Evolutionary conservation across 768 basidiomycete genomes (phyloP).

Genomic region (Mycena latifolia): DNA sequence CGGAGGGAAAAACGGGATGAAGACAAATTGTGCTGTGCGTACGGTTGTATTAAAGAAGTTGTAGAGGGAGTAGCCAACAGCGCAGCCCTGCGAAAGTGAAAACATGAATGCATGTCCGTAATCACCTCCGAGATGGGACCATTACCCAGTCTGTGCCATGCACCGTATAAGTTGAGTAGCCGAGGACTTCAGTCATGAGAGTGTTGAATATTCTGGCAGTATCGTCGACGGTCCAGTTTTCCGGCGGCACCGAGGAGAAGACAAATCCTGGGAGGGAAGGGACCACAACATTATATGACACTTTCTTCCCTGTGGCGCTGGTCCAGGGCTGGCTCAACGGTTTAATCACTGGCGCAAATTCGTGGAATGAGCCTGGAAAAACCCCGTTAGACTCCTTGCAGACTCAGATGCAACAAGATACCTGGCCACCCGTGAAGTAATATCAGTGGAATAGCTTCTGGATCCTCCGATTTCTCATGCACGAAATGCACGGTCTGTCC

Average conservation of each 20-base stretch:
- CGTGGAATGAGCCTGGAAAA: constrained; percentile 16
- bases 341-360: no score
- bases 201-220: constrained; percentile 42
- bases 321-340: constrained; percentile 3
- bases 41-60: no score
- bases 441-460: no score
- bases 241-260: constrained; percentile 35
- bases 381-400: background rate
- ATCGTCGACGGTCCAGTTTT: constrained; percentile 37
- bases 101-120: background rate
- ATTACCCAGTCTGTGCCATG: constrained; percentile 41
- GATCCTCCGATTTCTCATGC: no score
- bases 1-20: no score
- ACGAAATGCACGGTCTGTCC: no score
- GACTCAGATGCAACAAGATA: background rate
- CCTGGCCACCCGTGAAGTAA: no score
- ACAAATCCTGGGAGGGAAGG: constrained; percentile 37
- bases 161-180: constrained; percentile 38
- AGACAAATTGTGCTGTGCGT: no score
- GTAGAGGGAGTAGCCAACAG: constrained; percentile 6
- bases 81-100: background rate
- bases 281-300: constrained; percentile 21
- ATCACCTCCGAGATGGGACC: no score
- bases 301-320: background rate
- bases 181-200: constrained; percentile 42